Conservation (phyloP, 805 yeast genomes). For the Kodamaea restingae region DNA sequence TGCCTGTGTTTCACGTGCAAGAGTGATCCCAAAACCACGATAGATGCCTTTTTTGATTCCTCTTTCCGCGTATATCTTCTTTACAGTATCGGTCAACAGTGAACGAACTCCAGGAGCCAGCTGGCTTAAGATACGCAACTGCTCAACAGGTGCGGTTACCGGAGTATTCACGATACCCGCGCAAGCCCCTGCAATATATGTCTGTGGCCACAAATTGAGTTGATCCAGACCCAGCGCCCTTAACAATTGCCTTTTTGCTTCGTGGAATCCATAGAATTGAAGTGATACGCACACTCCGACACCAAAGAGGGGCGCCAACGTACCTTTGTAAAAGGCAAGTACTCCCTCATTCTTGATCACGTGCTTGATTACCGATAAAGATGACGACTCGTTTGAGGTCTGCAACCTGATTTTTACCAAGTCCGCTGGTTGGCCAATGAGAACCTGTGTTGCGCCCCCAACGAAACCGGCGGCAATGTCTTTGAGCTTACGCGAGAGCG, state of each 20-base stretch:
- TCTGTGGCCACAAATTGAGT: conserved; percentile 51
- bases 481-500: conserved; percentile 34
- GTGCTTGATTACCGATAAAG: conserved; percentile 29
- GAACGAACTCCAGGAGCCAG: conserved; percentile 31
- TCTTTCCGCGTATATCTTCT: conserved; percentile 34
- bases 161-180: conserved; percentile 68
- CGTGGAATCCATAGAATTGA: conserved; percentile 70
- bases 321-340: conserved; percentile 43
- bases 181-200: conserved; percentile 57
- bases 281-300: conserved; percentile 64
- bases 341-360: conserved; percentile 40
- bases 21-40: conserved; percentile 53
- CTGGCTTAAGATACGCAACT: conserved; percentile 58
- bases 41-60: conserved; percentile 50
- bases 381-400: conserved; percentile 30
- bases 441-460: conserved; percentile 46
- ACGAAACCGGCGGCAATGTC: conserved; percentile 44
- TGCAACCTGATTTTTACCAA: conserved; percentile 42
- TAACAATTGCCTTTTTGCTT: conserved; percentile 56
- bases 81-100: conserved; percentile 33
- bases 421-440: conserved; percentile 46
- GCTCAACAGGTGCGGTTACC: conserved; percentile 63
- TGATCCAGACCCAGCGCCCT: conserved; percentile 21
- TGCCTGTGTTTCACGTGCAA: conserved; percentile 62
- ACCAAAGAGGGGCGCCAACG: conserved; percentile 42